phyloP scores from a whole-genome alignment of 2,329 filamentous ascomycete genomes.

The Beauveria caledonica region DNA sequence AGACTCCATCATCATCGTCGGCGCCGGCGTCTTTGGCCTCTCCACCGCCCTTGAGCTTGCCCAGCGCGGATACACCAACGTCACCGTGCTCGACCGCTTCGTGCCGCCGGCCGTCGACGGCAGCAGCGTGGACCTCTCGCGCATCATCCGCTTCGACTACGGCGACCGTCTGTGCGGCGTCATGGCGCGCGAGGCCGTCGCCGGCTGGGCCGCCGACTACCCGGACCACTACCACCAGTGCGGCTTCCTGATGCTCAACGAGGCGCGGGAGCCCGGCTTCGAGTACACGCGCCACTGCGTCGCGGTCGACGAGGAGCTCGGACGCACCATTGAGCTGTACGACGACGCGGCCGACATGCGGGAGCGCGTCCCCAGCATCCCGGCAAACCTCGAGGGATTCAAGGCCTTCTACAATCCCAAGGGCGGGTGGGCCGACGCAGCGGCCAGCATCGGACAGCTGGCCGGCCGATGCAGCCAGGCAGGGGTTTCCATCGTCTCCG shows the following conservation, averaged over 20 bases:
- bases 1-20: slow-evolving; percentile 21
- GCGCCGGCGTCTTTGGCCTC: slow-evolving; percentile 25
- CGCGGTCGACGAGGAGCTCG: slow-evolving; percentile 14
- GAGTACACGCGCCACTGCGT: slow-evolving; percentile 18
- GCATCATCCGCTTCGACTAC: slow-evolving; percentile 48
- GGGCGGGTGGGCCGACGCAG: slow-evolving; percentile 27
- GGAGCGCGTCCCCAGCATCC: slow-evolving; percentile 15
- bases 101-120: slow-evolving; percentile 28
- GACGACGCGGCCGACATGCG: slow-evolving; percentile 18
- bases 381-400: slow-evolving; percentile 16
- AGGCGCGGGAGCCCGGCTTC: slow-evolving; percentile 11
- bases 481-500: slow-evolving; percentile 25
- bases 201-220: slow-evolving; percentile 21
- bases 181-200: slow-evolving; percentile 37
- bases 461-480: slow-evolving; percentile 19
- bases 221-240: slow-evolving; percentile 22
- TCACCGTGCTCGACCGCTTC: slow-evolving; percentile 29
- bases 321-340: slow-evolving; percentile 16
- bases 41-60: slow-evolving; percentile 21
- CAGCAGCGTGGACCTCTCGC: slow-evolving; percentile 33
- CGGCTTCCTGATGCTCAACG: slow-evolving; percentile 25
- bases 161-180: slow-evolving; percentile 52
- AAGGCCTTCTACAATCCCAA: slow-evolving; percentile 21
- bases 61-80: slow-evolving; percentile 21
- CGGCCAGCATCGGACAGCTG: slow-evolving; percentile 20